Conservation (phyloP, 805 yeast species). For the Huiozyma sinensis region DNA sequence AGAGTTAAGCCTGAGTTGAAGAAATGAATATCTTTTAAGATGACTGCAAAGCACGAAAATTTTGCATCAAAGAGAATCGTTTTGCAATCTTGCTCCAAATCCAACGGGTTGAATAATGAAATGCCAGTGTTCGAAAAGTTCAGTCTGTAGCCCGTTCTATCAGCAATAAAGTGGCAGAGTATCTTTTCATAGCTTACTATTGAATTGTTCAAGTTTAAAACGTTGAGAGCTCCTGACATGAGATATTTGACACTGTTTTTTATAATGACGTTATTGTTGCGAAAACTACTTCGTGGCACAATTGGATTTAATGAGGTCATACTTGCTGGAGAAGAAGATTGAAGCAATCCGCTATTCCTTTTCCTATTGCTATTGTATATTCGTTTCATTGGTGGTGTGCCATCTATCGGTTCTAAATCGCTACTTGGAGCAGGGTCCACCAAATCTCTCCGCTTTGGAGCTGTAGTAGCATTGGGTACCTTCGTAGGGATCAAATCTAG, state of each 20-base stretch:
- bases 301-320: neutral
- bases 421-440: conserved; percentile 2
- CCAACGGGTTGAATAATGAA: conserved; percentile 9
- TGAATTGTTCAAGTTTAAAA: conserved; percentile 2
- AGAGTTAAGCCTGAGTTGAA: too few species aligned
- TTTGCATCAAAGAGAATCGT: conserved; percentile 10
- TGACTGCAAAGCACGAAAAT: conserved; percentile 10
- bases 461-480: conserved; percentile 4
- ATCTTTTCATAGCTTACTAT: conserved; percentile 4
- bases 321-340: neutral
- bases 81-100: conserved; percentile 14
- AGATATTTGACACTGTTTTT: conserved; percentile 2
- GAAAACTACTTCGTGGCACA: neutral
- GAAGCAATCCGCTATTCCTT: neutral
- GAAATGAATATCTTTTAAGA: conserved; percentile 5
- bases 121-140: conserved; percentile 8
- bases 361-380: neutral
- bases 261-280: neutral
- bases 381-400: conserved; percentile 8
- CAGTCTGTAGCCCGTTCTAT: conserved; percentile 8
- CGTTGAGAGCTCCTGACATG: conserved; percentile 7
- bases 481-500: conserved; percentile 7
- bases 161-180: conserved; percentile 7
- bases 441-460: neutral
- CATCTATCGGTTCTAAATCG: conserved; percentile 6